Evolutionary conservation across 1,284 basidiomycete genomes (phyloP).

Genomic region (Malassezia equina): DNA sequence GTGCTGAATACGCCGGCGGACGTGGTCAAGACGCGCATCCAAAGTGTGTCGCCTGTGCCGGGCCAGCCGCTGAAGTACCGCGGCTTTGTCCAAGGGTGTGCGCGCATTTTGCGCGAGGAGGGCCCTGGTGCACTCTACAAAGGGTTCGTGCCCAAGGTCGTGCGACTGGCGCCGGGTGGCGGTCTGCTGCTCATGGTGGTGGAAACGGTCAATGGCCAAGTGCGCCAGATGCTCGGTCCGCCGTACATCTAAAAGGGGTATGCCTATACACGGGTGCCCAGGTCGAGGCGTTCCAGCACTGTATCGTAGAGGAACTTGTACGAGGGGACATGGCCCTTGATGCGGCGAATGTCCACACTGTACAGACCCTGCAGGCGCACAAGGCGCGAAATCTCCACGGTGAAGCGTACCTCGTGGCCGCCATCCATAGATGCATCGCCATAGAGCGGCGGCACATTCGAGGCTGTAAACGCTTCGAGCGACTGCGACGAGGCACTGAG

Average conservation of each 20-base stretch:
- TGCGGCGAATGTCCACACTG: conserved; percentile 42
- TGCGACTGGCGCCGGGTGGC: conserved; percentile 82
- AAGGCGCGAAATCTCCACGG: conserved; percentile 43
- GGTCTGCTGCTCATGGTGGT: conserved; percentile 70
- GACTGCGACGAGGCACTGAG: conserved; percentile 8
- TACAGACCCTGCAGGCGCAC: conserved; percentile 42
- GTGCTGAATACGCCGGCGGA: conserved; percentile 68
- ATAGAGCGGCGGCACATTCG: conserved; percentile 27
- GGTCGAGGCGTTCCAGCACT: conserved; percentile 29
- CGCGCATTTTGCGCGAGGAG: conserved; percentile 78
- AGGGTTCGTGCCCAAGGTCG: conserved; percentile 60
- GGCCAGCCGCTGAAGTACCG: conserved; percentile 63
- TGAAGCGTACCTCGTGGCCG: conserved; percentile 44
- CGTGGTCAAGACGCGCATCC: conserved; percentile 93
- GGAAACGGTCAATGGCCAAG: conserved; percentile 30
- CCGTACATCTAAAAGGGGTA: conserved; percentile 26
- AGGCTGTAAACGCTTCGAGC: conserved; percentile 6
- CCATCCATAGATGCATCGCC: conserved; percentile 38
- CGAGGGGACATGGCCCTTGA: conserved; percentile 44
- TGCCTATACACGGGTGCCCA: conserved; percentile 12
- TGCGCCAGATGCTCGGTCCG: conserved; percentile 30
- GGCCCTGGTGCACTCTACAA: conserved; percentile 84
- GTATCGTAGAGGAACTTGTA: conserved; percentile 46
- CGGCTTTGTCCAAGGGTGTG: conserved; percentile 63
- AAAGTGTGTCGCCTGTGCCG: conserved; percentile 54